phyloP scores from a whole-genome alignment of 306 rosid genomes.

The Spatholobus suberectus region DNA sequence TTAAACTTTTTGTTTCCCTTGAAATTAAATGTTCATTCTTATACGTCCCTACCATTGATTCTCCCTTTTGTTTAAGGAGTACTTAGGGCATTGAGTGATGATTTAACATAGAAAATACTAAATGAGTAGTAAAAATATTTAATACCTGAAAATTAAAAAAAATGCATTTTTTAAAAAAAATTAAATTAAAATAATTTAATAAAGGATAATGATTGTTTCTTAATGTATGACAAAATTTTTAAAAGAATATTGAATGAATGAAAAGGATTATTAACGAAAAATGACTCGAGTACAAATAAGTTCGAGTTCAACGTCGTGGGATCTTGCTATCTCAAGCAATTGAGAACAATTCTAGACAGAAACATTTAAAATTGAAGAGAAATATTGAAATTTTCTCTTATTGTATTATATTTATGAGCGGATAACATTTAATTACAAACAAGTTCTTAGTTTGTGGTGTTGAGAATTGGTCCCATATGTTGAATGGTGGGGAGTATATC shows the following conservation, averaged over 20 bases:
- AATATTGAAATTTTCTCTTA: not conserved
- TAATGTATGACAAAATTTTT: not conserved
- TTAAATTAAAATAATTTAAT: not conserved
- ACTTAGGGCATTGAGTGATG: not conserved
- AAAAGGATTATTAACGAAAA: not conserved
- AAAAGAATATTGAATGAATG: not conserved
- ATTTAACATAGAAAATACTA: not conserved
- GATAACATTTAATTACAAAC: slow-evolving; percentile 6
- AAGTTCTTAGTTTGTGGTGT: slow-evolving; percentile 34
- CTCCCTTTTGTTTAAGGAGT: not conserved
- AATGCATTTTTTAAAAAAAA: not conserved
- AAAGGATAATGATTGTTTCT: not conserved
- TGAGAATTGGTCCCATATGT: slow-evolving; percentile 30
- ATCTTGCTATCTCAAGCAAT: not conserved
- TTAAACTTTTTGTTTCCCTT: not conserved
- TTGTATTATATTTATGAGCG: not conserved
- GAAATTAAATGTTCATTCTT: not conserved
- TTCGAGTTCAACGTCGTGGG: not conserved
- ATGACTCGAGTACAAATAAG: not conserved
- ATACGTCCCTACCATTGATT: not conserved
- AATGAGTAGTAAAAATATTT: not conserved
- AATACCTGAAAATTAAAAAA: not conserved
- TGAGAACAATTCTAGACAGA: not conserved
- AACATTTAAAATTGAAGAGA: not conserved
- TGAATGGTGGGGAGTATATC: slow-evolving; percentile 33